Percentiles rank a stretch among this genome's conserved stretches.
These are phyloP conservation scores for Colletotrichum spinosum DNA, from an alignment of 2,329 filamentous ascomycete species.

Conservation along the genomic window DNA sequence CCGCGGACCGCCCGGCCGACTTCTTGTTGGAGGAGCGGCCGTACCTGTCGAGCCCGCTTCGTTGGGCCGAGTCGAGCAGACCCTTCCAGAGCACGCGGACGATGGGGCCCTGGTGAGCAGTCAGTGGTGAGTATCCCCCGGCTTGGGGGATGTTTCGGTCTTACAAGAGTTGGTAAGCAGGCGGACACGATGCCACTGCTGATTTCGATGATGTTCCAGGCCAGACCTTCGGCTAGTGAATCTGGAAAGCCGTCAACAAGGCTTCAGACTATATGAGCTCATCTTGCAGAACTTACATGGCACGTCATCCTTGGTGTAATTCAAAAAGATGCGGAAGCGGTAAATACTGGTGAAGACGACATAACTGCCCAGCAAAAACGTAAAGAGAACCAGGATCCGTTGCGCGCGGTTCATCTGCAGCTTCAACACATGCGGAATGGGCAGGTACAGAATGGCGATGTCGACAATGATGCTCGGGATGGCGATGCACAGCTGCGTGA, in stretches of 20 bases:
- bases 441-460: constrained; percentile 31
- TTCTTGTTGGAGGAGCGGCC: constrained; percentile 22
- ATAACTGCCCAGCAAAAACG: constrained; percentile 32
- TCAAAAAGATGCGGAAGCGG: constrained; percentile 26
- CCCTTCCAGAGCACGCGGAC: constrained; percentile 26
- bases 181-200: constrained; percentile 35
- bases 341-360: constrained; percentile 31
- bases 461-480: constrained; percentile 33
- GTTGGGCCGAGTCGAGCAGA: constrained; percentile 19
- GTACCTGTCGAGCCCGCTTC: constrained; percentile 25
- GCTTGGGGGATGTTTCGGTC: background rate
- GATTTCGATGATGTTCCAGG: constrained; percentile 34
- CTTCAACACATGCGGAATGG: constrained; percentile 30
- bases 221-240: constrained; percentile 26
- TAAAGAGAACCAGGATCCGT: constrained; percentile 24
- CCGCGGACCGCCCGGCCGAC: constrained; percentile 16
- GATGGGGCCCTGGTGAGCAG: constrained; percentile 9
- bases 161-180: constrained; percentile 28
- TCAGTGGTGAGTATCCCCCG: background rate
- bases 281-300: constrained; percentile 5
- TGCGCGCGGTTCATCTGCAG: constrained; percentile 32
- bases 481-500: constrained; percentile 29
- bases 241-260: background rate
- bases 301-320: constrained; percentile 24
- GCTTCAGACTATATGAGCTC: rapidly evolving